Conservation (phyloP, 768 basidiomycete genomes). For the Suillus occidentalis region DNA sequence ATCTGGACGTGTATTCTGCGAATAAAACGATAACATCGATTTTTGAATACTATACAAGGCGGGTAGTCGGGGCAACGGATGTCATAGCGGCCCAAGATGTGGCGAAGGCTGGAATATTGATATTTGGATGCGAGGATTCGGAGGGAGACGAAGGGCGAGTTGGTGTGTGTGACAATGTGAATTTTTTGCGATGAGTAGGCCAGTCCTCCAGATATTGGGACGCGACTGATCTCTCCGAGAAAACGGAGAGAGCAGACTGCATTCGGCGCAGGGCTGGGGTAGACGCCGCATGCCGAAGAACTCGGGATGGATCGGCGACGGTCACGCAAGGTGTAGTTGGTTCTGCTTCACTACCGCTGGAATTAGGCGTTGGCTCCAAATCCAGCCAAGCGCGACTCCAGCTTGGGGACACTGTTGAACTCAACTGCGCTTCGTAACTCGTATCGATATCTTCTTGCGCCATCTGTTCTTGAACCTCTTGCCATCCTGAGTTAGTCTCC, state of each 20-base stretch:
- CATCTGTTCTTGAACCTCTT: constrained; percentile 41
- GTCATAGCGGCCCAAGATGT: constrained; percentile 1
- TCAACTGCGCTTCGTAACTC: constrained; percentile 32
- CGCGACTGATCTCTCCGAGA: neutral
- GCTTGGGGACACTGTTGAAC: constrained; percentile 43
- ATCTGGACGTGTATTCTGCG: neutral
- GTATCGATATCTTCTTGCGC: constrained; percentile 21
- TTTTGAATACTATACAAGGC: neutral
- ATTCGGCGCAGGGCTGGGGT: constrained; percentile 22
- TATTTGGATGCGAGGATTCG: neutral
- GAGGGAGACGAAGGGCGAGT: constrained; percentile 1
- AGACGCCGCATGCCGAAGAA: constrained; percentile 2
- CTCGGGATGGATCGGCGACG: neutral
- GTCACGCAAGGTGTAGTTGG: constrained; percentile 1
- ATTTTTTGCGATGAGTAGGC: constrained; percentile 1
- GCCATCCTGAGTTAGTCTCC: constrained; percentile 44
- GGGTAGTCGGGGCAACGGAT: neutral
- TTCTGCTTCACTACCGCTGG: constrained; percentile 6
- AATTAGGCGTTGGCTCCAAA: constrained; percentile 4
- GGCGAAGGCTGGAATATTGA: neutral
- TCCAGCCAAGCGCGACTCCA: constrained; percentile 41
- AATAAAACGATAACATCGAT: neutral
- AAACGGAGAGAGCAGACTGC: constrained; percentile 28
- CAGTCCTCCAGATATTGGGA: neutral
- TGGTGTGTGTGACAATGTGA: neutral